A percentile compares a stretch with the other conserved stretches of the same genome.
phyloP scores from a whole-genome alignment of 139 green algal genomes.

The Chlorella sp. region DNA sequence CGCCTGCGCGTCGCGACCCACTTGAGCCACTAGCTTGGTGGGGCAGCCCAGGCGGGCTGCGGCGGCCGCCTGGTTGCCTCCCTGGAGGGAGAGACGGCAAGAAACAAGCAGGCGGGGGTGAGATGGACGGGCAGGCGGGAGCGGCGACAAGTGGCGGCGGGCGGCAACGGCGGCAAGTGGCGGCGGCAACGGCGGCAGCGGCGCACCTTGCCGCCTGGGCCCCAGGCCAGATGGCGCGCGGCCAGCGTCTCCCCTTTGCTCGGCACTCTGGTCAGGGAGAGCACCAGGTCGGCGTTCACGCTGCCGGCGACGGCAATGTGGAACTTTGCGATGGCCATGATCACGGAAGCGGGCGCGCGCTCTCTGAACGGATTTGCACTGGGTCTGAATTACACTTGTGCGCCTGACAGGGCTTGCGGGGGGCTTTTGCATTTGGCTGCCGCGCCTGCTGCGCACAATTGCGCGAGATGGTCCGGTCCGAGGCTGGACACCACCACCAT shows the following conservation, averaged over 20 bases:
- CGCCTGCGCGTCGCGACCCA: slow-evolving; percentile 9
- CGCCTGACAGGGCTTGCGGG: too few species aligned
- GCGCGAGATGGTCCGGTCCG: too few species aligned
- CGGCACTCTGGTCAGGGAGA: not conserved
- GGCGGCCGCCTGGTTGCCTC: slow-evolving; percentile 25
- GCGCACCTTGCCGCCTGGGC: slow-evolving; percentile 19
- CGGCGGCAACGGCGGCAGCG: not conserved
- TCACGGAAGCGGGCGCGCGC: too few species aligned
- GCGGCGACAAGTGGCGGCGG: not conserved
- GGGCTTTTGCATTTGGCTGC: not conserved
- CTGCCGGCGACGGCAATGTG: slow-evolving; percentile 20
- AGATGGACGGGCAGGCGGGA: not conserved
- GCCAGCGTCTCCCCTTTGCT: slow-evolving; percentile 18
- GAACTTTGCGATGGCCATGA: not conserved
- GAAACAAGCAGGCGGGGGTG: not conserved
- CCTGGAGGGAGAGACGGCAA: not conserved
- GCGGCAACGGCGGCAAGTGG: not conserved
- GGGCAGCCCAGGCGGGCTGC: not conserved
- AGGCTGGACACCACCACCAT: too few species aligned
- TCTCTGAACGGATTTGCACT: too few species aligned
- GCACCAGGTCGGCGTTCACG: slow-evolving; percentile 23
- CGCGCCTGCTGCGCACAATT: too few species aligned
- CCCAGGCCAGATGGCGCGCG: not conserved
- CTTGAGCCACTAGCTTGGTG: slow-evolving; percentile 9
- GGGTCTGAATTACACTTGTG: too few species aligned